phyloP scores from a whole-genome alignment of 2,329 filamentous ascomycete species.

The Colletotrichum tropicicola region DNA sequence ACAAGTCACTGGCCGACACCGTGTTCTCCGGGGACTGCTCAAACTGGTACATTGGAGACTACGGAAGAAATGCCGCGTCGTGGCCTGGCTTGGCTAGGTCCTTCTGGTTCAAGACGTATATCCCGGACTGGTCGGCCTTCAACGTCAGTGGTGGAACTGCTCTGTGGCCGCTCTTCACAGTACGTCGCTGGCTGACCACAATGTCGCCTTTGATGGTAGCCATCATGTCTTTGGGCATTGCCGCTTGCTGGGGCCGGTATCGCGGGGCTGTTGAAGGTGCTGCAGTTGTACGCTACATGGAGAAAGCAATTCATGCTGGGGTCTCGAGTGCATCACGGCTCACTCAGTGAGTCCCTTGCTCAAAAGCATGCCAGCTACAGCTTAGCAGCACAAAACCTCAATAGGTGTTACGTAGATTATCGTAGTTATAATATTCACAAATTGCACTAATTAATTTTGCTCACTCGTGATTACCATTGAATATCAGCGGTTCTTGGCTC shows the following conservation, averaged over 20 bases:
- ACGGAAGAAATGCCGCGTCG: slow-evolving; percentile 46
- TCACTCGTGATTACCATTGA: too few species aligned
- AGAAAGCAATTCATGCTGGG: neutral
- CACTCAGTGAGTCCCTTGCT: neutral
- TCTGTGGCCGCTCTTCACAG: neutral
- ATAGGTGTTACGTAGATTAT: too few species aligned
- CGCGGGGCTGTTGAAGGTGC: neutral
- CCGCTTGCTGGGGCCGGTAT: neutral
- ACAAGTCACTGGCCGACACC: slow-evolving; percentile 40
- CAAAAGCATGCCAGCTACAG: too few species aligned
- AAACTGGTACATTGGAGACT: slow-evolving; percentile 51
- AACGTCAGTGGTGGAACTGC: neutral
- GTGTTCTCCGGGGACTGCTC: slow-evolving; percentile 48
- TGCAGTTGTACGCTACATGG: neutral
- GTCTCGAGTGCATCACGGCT: neutral
- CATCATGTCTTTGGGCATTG: neutral
- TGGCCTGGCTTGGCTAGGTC: slow-evolving; percentile 43
- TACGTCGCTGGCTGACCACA: neutral
- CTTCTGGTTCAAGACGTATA: slow-evolving; percentile 37
- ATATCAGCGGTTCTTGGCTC: too few species aligned
- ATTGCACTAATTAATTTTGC: neutral
- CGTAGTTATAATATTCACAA: too few species aligned
- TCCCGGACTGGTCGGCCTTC: slow-evolving; percentile 12
- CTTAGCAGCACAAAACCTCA: too few species aligned
- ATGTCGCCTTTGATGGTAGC: neutral